These are phyloP conservation scores for Basidiobolus meristosporus DNA, from an alignment of 371 early-diverging fungal genomes.

Conservation along the genomic window DNA sequence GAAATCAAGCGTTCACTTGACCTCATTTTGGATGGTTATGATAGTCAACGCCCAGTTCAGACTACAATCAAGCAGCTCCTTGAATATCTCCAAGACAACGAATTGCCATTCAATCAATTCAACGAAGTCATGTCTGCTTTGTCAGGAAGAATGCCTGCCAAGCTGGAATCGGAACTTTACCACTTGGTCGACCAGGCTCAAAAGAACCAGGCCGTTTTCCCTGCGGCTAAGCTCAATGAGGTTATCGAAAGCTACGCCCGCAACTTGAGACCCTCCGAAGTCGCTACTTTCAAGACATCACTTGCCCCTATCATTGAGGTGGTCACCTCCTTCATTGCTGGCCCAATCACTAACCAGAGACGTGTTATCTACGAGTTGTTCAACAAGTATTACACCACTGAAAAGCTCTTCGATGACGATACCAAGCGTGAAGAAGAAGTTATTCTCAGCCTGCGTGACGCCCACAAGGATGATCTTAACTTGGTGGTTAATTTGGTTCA, in stretches of 20 bases:
- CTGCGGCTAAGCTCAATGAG: conserved; percentile 42
- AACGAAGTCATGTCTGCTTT: conserved; percentile 63
- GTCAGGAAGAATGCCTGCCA: conserved; percentile 70
- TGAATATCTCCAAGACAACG: conserved; percentile 50
- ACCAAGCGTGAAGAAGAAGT: conserved; percentile 70
- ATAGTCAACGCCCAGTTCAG: conserved; percentile 44
- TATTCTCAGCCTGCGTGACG: conserved; percentile 62
- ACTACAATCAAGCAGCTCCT: conserved; percentile 50
- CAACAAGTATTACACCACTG: conserved; percentile 67
- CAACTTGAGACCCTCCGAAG: conserved; percentile 32
- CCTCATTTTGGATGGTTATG: conserved; percentile 75
- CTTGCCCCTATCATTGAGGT: conserved; percentile 44
- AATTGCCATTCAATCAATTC: conserved; percentile 76
- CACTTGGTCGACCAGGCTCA: conserved; percentile 15
- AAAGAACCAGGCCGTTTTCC: conserved; percentile 36
- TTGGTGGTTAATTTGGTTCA: conserved; percentile 51
- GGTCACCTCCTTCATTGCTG: conserved; percentile 47
- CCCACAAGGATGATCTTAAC: conserved; percentile 64
- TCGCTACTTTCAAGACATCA: conserved; percentile 29
- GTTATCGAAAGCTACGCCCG: conserved; percentile 34
- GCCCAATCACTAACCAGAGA: conserved; percentile 60
- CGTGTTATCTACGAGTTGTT: conserved; percentile 50
- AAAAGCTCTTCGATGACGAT: conserved; percentile 55
- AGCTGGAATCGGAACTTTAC: conserved; percentile 37
- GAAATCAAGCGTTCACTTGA: conserved; percentile 38